Conservation (phyloP, 2,329 filamentous ascomycete genomes). For the Taxawa tesnikishii region DNA sequence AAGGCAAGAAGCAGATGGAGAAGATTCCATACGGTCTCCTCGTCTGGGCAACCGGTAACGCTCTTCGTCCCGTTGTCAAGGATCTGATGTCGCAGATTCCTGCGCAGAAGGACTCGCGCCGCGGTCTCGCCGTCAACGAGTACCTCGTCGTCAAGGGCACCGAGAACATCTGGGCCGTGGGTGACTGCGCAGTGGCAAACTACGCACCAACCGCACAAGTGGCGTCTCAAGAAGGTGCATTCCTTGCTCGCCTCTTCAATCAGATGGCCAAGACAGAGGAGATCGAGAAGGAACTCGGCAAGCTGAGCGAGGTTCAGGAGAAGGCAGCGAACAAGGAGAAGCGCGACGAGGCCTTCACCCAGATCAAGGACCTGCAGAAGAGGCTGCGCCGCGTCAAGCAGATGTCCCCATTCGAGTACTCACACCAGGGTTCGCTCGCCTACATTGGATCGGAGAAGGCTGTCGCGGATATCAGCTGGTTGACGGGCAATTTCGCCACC, state of each 20-base stretch:
- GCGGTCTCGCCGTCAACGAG: constrained; percentile 93
- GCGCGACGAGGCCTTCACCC: constrained; percentile 47
- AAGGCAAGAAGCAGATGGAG: constrained; percentile 72
- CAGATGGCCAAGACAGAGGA: constrained; percentile 92
- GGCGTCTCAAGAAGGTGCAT: constrained; percentile 86
- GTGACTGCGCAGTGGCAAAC: constrained; percentile 93
- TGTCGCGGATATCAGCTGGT: constrained; percentile 93
- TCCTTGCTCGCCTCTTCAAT: constrained; percentile 93
- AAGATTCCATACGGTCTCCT: constrained; percentile 87
- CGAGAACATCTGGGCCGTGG: constrained; percentile 95
- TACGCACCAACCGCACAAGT: constrained; percentile 98
- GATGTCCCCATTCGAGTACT: constrained; percentile 96
- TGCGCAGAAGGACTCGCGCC: constrained; percentile 87
- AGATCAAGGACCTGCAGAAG: constrained; percentile 81
- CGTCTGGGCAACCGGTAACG: constrained; percentile 97
- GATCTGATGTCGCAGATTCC: constrained; percentile 88
- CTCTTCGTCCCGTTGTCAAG: constrained; percentile 75
- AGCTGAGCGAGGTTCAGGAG: constrained; percentile 49
- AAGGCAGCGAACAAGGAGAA: constrained; percentile 53
- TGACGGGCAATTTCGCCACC: constrained; percentile 89
- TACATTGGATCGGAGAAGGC: constrained; percentile 98
- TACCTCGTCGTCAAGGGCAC: constrained; percentile 96
- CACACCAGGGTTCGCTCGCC: constrained; percentile 88
- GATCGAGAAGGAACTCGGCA: constrained; percentile 63
- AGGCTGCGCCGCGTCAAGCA: constrained; percentile 82